Base-by-base conservation (phyloP, 2,329 filamentous ascomycete species). In the Podosphaera fusca region DNA sequence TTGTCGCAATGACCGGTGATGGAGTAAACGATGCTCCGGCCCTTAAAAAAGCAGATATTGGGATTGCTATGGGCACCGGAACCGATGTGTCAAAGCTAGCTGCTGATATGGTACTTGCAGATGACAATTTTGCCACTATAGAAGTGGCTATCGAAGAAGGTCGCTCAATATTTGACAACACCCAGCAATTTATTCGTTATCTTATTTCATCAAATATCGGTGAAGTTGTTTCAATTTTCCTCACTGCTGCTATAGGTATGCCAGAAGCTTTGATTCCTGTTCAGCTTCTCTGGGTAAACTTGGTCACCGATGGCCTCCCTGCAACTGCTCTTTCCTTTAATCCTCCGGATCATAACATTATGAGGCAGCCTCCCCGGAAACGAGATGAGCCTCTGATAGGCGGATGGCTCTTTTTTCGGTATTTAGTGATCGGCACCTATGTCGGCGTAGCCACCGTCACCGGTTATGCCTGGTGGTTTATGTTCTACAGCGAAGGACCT, bases 391-490 rank as follows among this genome's bases (percentile, higher is more conserved):
- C 85, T 5, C 82, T 98, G 55, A 90, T 98, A 56, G 83, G 87
- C 50, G 88, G 89, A 59, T 98, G 92, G 92, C 74, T 98, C 45
- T 95, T 98, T 74, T 88, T 96, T 78, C 82, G 92, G 56, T 98
- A 98, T 71, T 81, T 98, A 75, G 82, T 96, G 55, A 92, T 98
- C 64, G 92, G 92, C 60, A 87, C 81, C 7, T 98, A 98, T 62
- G 92, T 98, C 58, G 92, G 92, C 67, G 75, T 87, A 46, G 92
- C 92, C 56, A 98, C 92, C 2, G 94, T 98, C 29, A 88, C 84
- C 66, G 92, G 94, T 51, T 98, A 98, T 68, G 90, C 87, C n/a
- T 98, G 92, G 92, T 98, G 88, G 87, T 98, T 96, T 75, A 89
- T 98, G 84, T 95, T 85, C 75, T 90, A 96, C 73, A 72, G 81